phyloP scores from a whole-genome alignment of 441 rosid species.

The Corymbia calophylla region DNA sequence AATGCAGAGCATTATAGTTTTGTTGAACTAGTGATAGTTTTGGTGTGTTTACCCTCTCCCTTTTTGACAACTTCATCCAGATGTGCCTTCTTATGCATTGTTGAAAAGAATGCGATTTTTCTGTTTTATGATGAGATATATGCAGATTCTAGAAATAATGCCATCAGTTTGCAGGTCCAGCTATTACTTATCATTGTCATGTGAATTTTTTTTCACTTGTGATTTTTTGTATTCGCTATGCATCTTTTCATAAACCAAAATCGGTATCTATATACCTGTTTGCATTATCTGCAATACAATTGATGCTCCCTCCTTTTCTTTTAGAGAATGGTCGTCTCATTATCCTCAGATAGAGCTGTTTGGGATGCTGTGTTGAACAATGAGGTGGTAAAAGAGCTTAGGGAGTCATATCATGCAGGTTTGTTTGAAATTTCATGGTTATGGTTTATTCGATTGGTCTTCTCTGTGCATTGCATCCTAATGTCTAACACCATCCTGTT shows the following conservation, averaged over 20 bases:
- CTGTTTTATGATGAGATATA: neutral
- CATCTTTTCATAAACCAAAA: neutral
- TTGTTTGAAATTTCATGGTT: neutral
- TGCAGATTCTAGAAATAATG: neutral
- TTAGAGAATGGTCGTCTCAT: neutral
- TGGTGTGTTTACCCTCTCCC: neutral
- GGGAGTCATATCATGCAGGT: neutral
- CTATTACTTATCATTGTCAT: neutral
- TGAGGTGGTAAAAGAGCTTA: conserved; percentile 1
- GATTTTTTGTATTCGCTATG: neutral
- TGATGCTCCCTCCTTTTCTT: neutral
- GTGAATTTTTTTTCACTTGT: neutral
- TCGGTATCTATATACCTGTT: neutral
- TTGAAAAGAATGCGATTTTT: neutral
- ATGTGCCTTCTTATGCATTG: neutral
- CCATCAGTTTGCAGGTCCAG: neutral
- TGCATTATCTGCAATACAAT: neutral
- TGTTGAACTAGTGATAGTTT: neutral
- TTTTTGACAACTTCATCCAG: neutral
- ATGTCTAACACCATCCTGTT: neutral
- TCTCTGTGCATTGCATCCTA: neutral
- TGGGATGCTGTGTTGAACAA: conserved; percentile 2
- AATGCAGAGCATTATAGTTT: neutral
- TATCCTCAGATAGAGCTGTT: conserved; percentile 1
- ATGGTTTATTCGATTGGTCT: neutral